Evolutionary conservation across 352 stramenopile genomes (phyloP), one percentile per base, ranked within the genome.

Genomic region (Albugo laibachii): DNA sequence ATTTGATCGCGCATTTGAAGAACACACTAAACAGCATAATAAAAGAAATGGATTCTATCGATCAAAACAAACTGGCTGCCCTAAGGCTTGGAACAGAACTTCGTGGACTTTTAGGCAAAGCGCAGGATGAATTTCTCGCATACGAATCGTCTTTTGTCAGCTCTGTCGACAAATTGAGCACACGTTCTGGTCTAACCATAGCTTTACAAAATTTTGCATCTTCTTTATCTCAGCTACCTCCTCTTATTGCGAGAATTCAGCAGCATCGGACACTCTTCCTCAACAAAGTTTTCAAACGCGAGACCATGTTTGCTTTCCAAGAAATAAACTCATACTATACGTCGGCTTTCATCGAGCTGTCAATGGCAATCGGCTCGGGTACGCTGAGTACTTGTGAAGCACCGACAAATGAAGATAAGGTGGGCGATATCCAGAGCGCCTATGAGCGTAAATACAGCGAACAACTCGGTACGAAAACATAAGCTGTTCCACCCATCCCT

Each of bases 311-410:
- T 48, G 75, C 75, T 2, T 87, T 87, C 47, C 75, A 87, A 47
- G 75, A 87, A 53, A 85, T 85, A 56, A 85, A 82, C 42, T 80
- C 75, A 50, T 83, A 85, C 52, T 87, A 87, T 59, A 80, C 68
- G 18, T 83, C 69, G 14, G 58, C 83, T 5, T 87, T 87, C 52
- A 85, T 83, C 61, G 72, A 87, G 47, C 65, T 85, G 16, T 78
- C 68, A 20, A 82, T 85, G 66, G 65, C 72, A 13, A 56, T 85
- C 13, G 75, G 72, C 18, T 59, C 24, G 24, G 24, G 24, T 31
- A 3, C 3, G 24, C 8, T 31, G 24, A 31, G 24, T 31, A 8
- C 8, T 8, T 8, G 3, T 31, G 24, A 31, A 31, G 24, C 24
- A 8, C 24, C 24, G 3, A 8, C 24, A 31, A 31, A 31, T 31